Percentiles rank a stretch among this genome's conserved stretches.
Conservation (phyloP, 345 rosid genomes). For the Gossypium bickii region DNA sequence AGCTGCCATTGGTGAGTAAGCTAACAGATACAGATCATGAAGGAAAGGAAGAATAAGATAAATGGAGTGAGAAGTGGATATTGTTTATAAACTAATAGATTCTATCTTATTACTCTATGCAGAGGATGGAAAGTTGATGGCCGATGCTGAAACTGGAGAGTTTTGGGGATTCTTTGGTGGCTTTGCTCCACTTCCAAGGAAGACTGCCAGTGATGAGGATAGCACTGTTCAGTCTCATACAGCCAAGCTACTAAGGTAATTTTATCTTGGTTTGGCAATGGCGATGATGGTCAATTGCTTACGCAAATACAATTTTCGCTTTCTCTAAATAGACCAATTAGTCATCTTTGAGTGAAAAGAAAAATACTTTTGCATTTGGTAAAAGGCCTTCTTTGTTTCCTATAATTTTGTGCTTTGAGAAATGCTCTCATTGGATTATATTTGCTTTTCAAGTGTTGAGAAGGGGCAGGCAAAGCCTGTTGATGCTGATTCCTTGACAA, state of each 20-base stretch:
- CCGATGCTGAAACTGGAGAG: conserved; percentile 98
- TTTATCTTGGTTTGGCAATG: conserved; percentile 12
- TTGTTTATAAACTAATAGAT: conserved; percentile 3
- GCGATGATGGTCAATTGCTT: not conserved
- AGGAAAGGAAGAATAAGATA: not conserved
- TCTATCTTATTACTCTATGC: conserved; percentile 22
- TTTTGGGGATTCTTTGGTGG: conserved; percentile 99
- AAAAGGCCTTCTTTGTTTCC: not conserved
- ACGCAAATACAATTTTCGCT: not conserved
- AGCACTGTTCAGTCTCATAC: conserved; percentile 35
- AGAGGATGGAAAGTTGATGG: conserved; percentile 99
- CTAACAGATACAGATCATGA: conserved; percentile 12
- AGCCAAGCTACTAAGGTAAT: conserved; percentile 65
- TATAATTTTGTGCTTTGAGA: conserved; percentile 8
- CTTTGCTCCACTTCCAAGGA: conserved; percentile 99
- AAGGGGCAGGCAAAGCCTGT: conserved; percentile 75
- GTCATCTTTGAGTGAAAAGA: not conserved
- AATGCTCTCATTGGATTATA: conserved; percentile 25
- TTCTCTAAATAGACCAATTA: not conserved
- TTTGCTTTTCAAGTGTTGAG: conserved; percentile 56
- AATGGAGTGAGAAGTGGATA: not conserved
- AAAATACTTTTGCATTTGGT: not conserved
- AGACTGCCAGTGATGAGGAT: conserved; percentile 55
- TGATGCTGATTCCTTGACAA: conserved; percentile 62
- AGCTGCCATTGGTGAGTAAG: conserved; percentile 85